Evolutionary conservation across 768 basidiomycete species (phyloP).

Genomic region (Crassisporium funariophilum): DNA sequence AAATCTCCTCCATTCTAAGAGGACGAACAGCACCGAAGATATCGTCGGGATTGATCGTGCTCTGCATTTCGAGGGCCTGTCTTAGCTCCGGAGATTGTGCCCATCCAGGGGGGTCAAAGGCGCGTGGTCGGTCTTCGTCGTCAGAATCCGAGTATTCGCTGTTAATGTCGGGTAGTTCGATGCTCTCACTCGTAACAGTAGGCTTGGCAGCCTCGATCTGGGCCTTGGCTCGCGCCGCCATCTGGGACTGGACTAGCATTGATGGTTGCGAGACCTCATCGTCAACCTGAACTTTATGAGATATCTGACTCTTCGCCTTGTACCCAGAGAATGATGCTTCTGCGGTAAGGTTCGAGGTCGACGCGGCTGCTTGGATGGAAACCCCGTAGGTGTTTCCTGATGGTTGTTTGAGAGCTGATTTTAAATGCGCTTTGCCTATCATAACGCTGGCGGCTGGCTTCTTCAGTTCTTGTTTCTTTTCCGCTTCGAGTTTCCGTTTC

Average conservation of each 20-base stretch:
- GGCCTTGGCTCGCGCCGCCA: conserved; percentile 71
- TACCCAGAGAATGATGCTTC: conserved; percentile 31
- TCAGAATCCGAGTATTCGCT: conserved; percentile 98
- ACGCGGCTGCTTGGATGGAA: conserved; percentile 22
- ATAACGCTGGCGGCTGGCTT: conserved; percentile 43
- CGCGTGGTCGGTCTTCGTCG: conserved; percentile 76
- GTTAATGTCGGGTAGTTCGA: conserved; percentile 93
- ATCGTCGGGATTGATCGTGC: conserved; percentile 85
- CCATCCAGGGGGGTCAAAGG: conserved; percentile 83
- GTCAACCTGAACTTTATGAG: conserved; percentile 35
- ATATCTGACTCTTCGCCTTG: conserved; percentile 34
- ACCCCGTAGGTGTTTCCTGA: conserved; percentile 31
- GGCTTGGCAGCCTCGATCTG: conserved; percentile 65
- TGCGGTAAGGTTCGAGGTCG: conserved; percentile 37
- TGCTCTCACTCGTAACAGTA: conserved; percentile 68
- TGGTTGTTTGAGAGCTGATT: conserved; percentile 43
- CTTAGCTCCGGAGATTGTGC: conserved; percentile 88
- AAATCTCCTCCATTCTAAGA: conserved; percentile 91
- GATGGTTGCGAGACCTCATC: conserved; percentile 63
- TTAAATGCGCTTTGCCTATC: conserved; percentile 56
- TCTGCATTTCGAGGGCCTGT: conserved; percentile 78
- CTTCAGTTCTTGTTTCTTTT: conserved; percentile 61
- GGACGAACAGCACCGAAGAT: conserved; percentile 90
- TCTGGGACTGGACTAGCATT: conserved; percentile 62
- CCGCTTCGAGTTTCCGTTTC: conserved; percentile 69